Evolutionary conservation across 805 yeast genomes (phyloP).

Genomic region (Cyberlindnera maclurae): DNA sequence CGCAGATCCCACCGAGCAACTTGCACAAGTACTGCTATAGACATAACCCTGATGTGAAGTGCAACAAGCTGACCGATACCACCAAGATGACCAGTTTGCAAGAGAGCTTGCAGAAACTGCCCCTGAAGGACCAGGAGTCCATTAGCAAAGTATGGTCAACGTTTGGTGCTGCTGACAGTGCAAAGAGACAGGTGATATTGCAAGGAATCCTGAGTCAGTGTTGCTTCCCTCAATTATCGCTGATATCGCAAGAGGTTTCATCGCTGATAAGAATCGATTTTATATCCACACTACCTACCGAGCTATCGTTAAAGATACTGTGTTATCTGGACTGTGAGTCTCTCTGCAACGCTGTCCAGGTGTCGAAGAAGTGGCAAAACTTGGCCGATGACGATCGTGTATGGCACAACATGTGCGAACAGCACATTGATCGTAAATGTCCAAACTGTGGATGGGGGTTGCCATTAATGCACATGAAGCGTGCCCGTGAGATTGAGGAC

Average conservation of each 20-base stretch:
- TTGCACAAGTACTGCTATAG: slow-evolving; percentile 78
- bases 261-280: slow-evolving; percentile 83
- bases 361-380: slow-evolving; percentile 76
- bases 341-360: slow-evolving; percentile 92
- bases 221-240: slow-evolving; percentile 92
- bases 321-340: slow-evolving; percentile 90
- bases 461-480: slow-evolving; percentile 85
- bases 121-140: slow-evolving; percentile 67
- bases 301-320: slow-evolving; percentile 74
- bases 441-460: slow-evolving; percentile 99
- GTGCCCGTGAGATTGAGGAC: slow-evolving; percentile 44
- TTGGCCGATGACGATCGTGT: slow-evolving; percentile 95
- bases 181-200: slow-evolving; percentile 66
- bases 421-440: slow-evolving; percentile 94
- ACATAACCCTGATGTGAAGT: slow-evolving; percentile 82
- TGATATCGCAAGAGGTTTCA: slow-evolving; percentile 71
- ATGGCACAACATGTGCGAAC: slow-evolving; percentile 98
- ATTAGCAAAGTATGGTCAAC: slow-evolving; percentile 79
- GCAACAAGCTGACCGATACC: slow-evolving; percentile 63
- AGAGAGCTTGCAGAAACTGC: slow-evolving; percentile 45
- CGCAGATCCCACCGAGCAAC: slow-evolving; percentile 32
- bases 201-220: slow-evolving; percentile 84
- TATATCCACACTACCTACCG: slow-evolving; percentile 77
- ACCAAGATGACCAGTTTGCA: slow-evolving; percentile 60
- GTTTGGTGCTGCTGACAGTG: slow-evolving; percentile 66